A percentile compares a stretch with the other conserved stretches of the same genome.
These are phyloP conservation scores for Xylaria longipes DNA, from an alignment of 495 filamentous ascomycete species.

Conservation along the genomic window DNA sequence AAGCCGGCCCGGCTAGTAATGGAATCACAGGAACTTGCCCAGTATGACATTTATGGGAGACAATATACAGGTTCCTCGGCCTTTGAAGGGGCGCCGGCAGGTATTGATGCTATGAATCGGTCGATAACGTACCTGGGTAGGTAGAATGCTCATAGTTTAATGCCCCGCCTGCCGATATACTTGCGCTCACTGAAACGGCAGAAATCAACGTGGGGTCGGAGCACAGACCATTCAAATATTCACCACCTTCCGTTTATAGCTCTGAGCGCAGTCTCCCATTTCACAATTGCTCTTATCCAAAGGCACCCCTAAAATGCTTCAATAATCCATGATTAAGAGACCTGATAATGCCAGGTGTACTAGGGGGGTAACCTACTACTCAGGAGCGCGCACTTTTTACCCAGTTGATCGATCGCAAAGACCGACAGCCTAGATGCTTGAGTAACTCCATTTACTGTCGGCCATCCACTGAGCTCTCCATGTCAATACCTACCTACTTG, in stretches of 20 bases:
- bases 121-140: not conserved
- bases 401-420: too few species aligned
- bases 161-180: slow-evolving; percentile 29
- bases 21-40: not conserved
- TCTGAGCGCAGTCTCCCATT: not conserved
- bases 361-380: too few species aligned
- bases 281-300: not conserved
- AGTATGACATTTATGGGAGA: not conserved
- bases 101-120: not conserved
- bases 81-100: not conserved
- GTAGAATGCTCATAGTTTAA: slow-evolving; percentile 6
- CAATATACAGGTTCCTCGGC: not conserved
- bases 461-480: too few species aligned
- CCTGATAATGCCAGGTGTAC: too few species aligned
- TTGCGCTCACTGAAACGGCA: slow-evolving; percentile 26
- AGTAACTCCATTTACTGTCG: too few species aligned
- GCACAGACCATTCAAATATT: slow-evolving; percentile 17
- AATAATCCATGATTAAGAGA: not conserved
- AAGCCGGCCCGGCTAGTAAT: not conserved
- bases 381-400: too few species aligned
- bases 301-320: not conserved
- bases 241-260: slow-evolving; percentile 31
- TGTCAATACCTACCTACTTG: too few species aligned
- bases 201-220: slow-evolving; percentile 39
- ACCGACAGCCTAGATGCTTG: too few species aligned